Base-by-base conservation (phyloP, 768 basidiomycete genomes). In the Tylopilus sp. region DNA sequence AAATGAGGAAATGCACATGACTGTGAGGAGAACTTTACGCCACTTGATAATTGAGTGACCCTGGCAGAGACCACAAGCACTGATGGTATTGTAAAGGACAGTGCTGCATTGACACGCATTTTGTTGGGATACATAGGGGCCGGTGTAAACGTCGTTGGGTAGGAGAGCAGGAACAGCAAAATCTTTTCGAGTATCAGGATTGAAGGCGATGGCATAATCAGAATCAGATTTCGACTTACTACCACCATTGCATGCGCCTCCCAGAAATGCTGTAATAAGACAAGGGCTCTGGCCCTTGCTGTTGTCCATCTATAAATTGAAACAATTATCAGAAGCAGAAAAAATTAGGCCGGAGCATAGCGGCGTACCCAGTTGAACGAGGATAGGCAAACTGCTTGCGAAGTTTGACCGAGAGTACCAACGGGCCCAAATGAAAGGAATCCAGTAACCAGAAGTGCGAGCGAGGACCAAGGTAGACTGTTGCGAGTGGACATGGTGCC, bases 21-120 rank as follows among this genome's bases (percentile, higher is more conserved):
- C 4, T 18, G 45, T 40, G 3, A 7, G 28, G 39, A 6, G 28
- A 10, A 31, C 22, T 13, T 28, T 26, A 30, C 55, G 67, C 44
- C 55, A 75, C 76, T 53, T 57, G 18, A 75, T 54, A 54, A 67
- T 71, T 3, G 65, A 67, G 18, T 68, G 63, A 28, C 72, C 72
- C 61, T 85, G 82, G 60, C 82, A 85, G 30, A 72, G 62, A 17
- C 73, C 78, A 63, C 82, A 85, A 17, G 82, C 82, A 51, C 75
- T 78, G 54, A 83, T 69, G 21, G 80, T 53, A 13, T 75, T 77
- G 57, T 83, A 85, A 1, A 74, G 72, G 22, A 82, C 76, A 6
- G 79, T 75, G 59, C 71, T 83, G 57, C 83, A 84, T 57, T 75
- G 71, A 56, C 82, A 83, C 5, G 60, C 31, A 42, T 70, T 64